Percentiles rank a stretch among this genome's conserved stretches.
phyloP scores from a whole-genome alignment of 2,329 filamentous ascomycete species.

The Calonectria montana region DNA sequence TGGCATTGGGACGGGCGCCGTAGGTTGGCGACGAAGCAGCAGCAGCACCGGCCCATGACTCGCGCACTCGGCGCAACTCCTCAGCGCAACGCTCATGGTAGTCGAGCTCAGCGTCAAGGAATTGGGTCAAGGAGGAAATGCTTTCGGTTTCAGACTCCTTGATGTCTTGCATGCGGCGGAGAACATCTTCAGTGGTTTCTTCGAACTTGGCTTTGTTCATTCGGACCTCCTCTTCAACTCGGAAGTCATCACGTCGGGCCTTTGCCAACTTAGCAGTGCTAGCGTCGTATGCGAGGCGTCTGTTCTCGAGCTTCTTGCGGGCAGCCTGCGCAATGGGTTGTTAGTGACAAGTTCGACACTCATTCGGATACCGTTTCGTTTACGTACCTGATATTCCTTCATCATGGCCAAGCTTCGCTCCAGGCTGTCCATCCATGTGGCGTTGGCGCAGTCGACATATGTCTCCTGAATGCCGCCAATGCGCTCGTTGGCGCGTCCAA shows the following conservation, averaged over 20 bases:
- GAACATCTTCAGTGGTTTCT: constrained; percentile 92
- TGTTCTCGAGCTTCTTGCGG: constrained; percentile 93
- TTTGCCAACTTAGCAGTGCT: constrained; percentile 92
- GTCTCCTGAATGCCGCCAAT: constrained; percentile 87
- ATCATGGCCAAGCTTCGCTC: constrained; percentile 92
- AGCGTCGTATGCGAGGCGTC: constrained; percentile 90
- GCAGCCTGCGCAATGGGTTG: constrained; percentile 54
- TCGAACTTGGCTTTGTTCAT: constrained; percentile 96
- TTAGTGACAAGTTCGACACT: constrained; percentile 46
- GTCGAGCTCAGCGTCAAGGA: constrained; percentile 88
- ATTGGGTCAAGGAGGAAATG: constrained; percentile 80
- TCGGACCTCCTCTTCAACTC: constrained; percentile 91
- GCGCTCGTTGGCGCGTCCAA: constrained; percentile 87
- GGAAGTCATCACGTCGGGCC: constrained; percentile 92
- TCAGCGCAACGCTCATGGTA: constrained; percentile 94
- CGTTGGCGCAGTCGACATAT: constrained; percentile 81
- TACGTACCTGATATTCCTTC: constrained; percentile 92
- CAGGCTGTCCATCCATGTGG: constrained; percentile 90
- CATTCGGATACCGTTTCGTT: too few species aligned
- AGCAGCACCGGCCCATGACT: constrained; percentile 54
- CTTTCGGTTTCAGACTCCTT: constrained; percentile 90
- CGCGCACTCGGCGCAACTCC: constrained; percentile 72
- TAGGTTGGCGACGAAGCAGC: constrained; percentile 36
- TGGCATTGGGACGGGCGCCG: constrained; percentile 24
- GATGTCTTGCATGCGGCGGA: constrained; percentile 94